Percentiles rank a stretch among this genome's conserved stretches.
Evolutionary conservation across 257 asterid species (phyloP).

Genomic region (Solanum medicagineum): DNA sequence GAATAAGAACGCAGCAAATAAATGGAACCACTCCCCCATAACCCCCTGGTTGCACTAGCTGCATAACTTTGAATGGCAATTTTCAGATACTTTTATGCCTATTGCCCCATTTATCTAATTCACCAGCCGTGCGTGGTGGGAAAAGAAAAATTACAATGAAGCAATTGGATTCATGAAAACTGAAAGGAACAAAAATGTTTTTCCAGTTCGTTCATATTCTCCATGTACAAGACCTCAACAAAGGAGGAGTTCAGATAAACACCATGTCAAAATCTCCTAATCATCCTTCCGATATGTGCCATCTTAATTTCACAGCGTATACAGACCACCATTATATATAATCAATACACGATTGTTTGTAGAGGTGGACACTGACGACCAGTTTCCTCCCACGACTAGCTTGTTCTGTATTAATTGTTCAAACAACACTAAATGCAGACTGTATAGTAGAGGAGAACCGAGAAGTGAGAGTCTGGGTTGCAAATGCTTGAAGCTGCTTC

Average conservation of each 20-base stretch:
- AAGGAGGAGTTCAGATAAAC: neutral
- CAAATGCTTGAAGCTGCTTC: conserved; percentile 95
- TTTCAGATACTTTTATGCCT: neutral
- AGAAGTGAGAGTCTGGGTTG: conserved; percentile 81
- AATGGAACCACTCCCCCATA: neutral
- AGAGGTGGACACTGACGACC: neutral
- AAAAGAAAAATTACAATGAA: neutral
- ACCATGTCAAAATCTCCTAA: neutral
- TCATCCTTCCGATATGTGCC: neutral
- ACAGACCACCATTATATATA: neutral
- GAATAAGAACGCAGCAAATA: neutral
- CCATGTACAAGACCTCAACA: conserved; percentile 4
- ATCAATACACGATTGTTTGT: neutral
- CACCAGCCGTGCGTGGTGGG: neutral
- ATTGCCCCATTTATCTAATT: neutral
- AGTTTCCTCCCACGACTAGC: neutral
- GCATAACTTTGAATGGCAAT: neutral
- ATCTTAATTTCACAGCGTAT: neutral
- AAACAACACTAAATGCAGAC: conserved; percentile 78
- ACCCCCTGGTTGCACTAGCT: neutral
- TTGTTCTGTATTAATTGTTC: conserved; percentile 10
- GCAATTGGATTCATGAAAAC: neutral
- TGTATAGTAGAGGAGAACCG: conserved; percentile 80
- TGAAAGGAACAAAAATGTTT: neutral
- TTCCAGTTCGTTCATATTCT: neutral